Conservation (phyloP, 1,284 basidiomycete species). For the Leccinum ponderosum region DNA sequence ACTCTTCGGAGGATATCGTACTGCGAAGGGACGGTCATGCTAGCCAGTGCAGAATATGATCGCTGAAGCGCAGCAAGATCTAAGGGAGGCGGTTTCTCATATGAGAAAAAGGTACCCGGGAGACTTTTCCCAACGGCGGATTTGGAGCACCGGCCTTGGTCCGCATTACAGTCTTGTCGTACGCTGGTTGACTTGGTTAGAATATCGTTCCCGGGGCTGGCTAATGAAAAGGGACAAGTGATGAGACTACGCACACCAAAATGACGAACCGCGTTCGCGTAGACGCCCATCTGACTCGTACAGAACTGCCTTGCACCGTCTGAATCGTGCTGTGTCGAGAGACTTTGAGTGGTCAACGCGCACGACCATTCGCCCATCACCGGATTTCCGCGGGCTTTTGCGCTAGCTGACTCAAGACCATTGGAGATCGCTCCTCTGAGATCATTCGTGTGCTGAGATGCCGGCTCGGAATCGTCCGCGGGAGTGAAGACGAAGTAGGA, state of each 20-base stretch:
- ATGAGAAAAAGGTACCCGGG: constrained; percentile 59
- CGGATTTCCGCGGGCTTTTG: constrained; percentile 53
- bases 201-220: not conserved
- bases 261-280: constrained; percentile 66
- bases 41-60: constrained; percentile 11
- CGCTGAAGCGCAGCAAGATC: constrained; percentile 14
- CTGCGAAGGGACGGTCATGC: constrained; percentile 18
- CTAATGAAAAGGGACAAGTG: not conserved
- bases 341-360: constrained; percentile 60
- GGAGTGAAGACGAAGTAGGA: too few species aligned
- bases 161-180: constrained; percentile 56
- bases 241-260: constrained; percentile 65
- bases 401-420: constrained; percentile 32
- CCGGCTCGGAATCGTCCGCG: too few species aligned
- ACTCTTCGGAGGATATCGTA: constrained; percentile 12
- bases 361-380: constrained; percentile 73
- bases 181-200: constrained; percentile 25
- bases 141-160: constrained; percentile 70
- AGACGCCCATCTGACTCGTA: constrained; percentile 60
- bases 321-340: constrained; percentile 49
- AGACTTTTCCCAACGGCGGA: constrained; percentile 56
- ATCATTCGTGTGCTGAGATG: too few species aligned
- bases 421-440: too few species aligned
- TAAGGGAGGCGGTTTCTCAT: constrained; percentile 31
- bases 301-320: constrained; percentile 59